A percentile compares a stretch with the other conserved stretches of the same genome.
These are phyloP conservation scores for Achaetomiella virescens DNA, from an alignment of 495 filamentous ascomycete genomes.

Conservation along the genomic window DNA sequence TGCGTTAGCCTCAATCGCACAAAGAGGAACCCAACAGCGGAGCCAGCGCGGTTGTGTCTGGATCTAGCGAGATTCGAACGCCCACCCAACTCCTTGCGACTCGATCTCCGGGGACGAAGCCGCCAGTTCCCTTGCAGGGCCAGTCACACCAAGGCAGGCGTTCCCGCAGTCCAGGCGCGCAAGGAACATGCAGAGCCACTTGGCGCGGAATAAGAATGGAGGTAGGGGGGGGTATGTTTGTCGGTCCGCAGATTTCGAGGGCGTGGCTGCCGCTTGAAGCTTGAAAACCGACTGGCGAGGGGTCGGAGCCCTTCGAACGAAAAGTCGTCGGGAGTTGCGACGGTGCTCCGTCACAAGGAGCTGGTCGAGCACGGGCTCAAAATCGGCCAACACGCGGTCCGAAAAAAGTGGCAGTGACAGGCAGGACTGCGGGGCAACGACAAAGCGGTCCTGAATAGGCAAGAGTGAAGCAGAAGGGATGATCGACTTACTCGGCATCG, in stretches of 20 bases:
- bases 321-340: background rate
- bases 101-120: background rate
- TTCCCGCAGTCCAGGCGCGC: background rate
- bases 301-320: background rate
- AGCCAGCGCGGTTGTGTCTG: conserved; percentile 7
- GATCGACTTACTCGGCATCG: conserved; percentile 32
- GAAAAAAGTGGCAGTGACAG: background rate
- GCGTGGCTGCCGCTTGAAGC: background rate
- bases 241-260: background rate
- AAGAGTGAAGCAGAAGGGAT: background rate
- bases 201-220: background rate
- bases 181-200: background rate
- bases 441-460: conserved; percentile 19
- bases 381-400: background rate
- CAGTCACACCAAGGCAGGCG: conserved; percentile 3
- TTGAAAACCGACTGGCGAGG: background rate
- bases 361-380: background rate
- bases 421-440: conserved; percentile 5
- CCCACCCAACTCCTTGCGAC: background rate
- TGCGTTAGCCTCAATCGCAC: conserved; percentile 17
- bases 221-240: background rate
- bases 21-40: background rate
- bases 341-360: background rate
- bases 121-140: conserved; percentile 4
- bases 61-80: background rate